These are phyloP conservation scores for Thelonectria discophora DNA, from an alignment of 2,329 filamentous ascomycete genomes.

Conservation along the genomic window DNA sequence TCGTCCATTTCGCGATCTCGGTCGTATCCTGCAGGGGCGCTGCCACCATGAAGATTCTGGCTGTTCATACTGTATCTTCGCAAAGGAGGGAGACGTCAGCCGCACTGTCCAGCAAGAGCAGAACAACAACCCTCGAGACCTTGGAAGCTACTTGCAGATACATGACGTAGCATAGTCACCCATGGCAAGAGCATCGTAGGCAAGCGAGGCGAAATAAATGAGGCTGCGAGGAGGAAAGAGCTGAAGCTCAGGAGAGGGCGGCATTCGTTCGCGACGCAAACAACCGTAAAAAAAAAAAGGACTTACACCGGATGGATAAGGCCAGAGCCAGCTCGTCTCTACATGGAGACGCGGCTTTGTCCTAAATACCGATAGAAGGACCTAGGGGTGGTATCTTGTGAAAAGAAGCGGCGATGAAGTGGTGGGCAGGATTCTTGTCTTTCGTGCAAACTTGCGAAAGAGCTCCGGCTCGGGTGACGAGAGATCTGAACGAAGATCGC, in stretches of 20 bases:
- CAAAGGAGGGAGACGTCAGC: slow-evolving; percentile 24
- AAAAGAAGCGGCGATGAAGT: slow-evolving; percentile 29
- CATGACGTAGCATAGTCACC: background rate
- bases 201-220: background rate
- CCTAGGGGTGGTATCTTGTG: slow-evolving; percentile 18
- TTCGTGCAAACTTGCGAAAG: slow-evolving; percentile 50
- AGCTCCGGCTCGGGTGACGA: slow-evolving; percentile 48
- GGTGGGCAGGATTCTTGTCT: slow-evolving; percentile 36
- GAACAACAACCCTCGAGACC: background rate
- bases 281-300: slow-evolving; percentile 25
- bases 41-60: slow-evolving; percentile 54
- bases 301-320: slow-evolving; percentile 50
- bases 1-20: slow-evolving; percentile 60
- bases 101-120: slow-evolving; percentile 7
- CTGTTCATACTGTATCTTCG: slow-evolving; percentile 55
- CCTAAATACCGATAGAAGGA: slow-evolving; percentile 23
- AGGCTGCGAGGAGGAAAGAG: slow-evolving; percentile 25
- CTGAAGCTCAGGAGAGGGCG: slow-evolving; percentile 39
- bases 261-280: slow-evolving; percentile 39
- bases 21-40: slow-evolving; percentile 54
- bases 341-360: slow-evolving; percentile 47
- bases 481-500: slow-evolving; percentile 46
- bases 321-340: slow-evolving; percentile 45
- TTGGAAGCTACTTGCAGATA: background rate
- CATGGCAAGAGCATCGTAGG: background rate